Evolutionary conservation across 2,329 filamentous ascomycete genomes (phyloP), one percentile per base, ranked within the genome.

Genomic region (Aureobasidium sp.): DNA sequence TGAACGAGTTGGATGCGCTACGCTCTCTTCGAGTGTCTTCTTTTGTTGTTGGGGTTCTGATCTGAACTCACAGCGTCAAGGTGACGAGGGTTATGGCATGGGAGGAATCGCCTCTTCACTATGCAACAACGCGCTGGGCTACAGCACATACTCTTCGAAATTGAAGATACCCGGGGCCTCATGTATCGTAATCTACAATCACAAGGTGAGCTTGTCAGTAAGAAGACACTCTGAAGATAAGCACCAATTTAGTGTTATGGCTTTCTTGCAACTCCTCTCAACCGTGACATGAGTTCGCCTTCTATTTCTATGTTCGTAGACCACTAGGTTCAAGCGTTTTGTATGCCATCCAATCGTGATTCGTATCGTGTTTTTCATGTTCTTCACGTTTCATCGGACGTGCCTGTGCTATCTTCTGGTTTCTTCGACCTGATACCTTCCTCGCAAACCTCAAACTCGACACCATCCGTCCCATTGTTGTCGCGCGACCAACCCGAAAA

Each of bases 401-500:
- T 54, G 22, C n/a, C 22, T 54, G 50, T 29, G 15, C 4, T 42
- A 7, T 54, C 22, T 12, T 29, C 50, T 8, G 14, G 29, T 56
- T 19, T 63, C 17, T 54, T 54, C 5, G 45, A 27, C 17, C 62
- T 60, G 33, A 77, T 67, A 0, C 90, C 90, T 0, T 83, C 85
- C 70, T 82, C 83, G 67, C 80, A 85, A 62, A 97, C 86, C 72
- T 91, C 87, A 73, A 91, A 95, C 69, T 90, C 86, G 4, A 87
- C 79, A 15, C 83, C 84, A 69, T 59, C 80, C 65, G 24, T 50
- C 5, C 12, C 80, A 77, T 58, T 79, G 72, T 17, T 82, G 77
- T 64, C 81, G 2, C 77, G 75, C 4, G 83, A 82, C 82, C 95
- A 94, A 1, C 89, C 83, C 53, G 91, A 88, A 77, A 96, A 97